Evolutionary conservation across 768 basidiomycete species (phyloP), one percentile per base, ranked within the genome.

Genomic region (Naganishia onofrii): DNA sequence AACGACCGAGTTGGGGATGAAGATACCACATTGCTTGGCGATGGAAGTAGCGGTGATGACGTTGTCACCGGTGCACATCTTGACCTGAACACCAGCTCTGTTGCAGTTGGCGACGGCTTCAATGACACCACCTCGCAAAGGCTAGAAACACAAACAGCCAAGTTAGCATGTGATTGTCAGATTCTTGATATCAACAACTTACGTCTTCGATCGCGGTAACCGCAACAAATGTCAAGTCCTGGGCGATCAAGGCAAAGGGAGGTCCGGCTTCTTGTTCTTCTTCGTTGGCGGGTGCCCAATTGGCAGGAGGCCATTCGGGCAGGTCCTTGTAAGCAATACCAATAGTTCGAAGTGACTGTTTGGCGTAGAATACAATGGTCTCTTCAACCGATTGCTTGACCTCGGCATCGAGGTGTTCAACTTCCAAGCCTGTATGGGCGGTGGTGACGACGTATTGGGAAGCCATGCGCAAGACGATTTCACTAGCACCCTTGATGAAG

Each of bases 21-120:
- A 98, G 79, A 98, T 97, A 46, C 94, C 93, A 76, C 95, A 98
- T 76, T 99, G 95, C 0, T 86, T 85, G 26, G 96, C 95, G 75
- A 99, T 99, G 8, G 94, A 96, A 34, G 78, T 69, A 31, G 81
- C 81, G 58, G 81, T 82, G 64, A 97, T 87, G 60, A 93, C 92
- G 73, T 96, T 97, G 81, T 98, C 94, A 73, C 95, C 96, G 0
- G 96, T 98, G 79, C 92, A 95, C 94, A 97, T 99, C 83, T 96
- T 97, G 83, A 98, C 88, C 28, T 85, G 84, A 17, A 99, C 93
- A 71, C 95, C 94, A 51, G 96, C 95, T 65, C 84, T 85, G 75
- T 88, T 88, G 77, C 94, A 97, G 76, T 91, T 88, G 53, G 86
- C 84, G 53, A 99, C 95, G 21, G 95, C 93, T 13, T 93, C 86